phyloP scores from a whole-genome alignment of 805 yeast species.

The Candida verbasci region DNA sequence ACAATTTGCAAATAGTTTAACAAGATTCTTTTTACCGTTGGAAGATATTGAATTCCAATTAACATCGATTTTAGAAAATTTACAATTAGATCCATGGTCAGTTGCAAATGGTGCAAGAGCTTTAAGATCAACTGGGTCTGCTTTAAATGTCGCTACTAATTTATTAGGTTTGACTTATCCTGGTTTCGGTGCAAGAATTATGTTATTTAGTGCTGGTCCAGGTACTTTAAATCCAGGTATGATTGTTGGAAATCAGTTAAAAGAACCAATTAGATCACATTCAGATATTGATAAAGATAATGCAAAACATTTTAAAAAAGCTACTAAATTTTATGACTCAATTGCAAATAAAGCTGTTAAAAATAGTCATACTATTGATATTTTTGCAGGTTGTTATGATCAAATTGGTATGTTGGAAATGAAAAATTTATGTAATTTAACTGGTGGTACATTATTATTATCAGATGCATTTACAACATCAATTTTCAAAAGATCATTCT shows the following conservation, averaged over 20 bases:
- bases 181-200: slow-evolving; percentile 82
- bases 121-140: slow-evolving; percentile 88
- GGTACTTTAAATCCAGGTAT: slow-evolving; percentile 93
- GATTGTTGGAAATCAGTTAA: slow-evolving; percentile 85
- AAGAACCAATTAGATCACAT: slow-evolving; percentile 96
- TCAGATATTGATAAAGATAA: slow-evolving; percentile 89
- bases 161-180: slow-evolving; percentile 78
- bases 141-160: slow-evolving; percentile 78
- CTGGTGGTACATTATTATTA: slow-evolving; percentile 86
- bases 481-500: slow-evolving; percentile 86
- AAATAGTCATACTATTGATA: slow-evolving; percentile 77
- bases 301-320: slow-evolving; percentile 84
- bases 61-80: slow-evolving; percentile 70
- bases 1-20: slow-evolving; percentile 30
- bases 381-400: slow-evolving; percentile 93
- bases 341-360: slow-evolving; percentile 67
- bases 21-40: slow-evolving; percentile 69
- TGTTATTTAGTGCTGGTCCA: slow-evolving; percentile 92
- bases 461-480: slow-evolving; percentile 94
- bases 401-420: slow-evolving; percentile 94
- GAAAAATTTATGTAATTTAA: slow-evolving; percentile 77
- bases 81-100: slow-evolving; percentile 85
- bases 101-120: slow-evolving; percentile 81
- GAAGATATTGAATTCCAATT: slow-evolving; percentile 80
- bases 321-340: slow-evolving; percentile 73